Percentiles rank a stretch among this genome's conserved stretches.
phyloP scores from a whole-genome alignment of 768 basidiomycete genomes.

The Podaxis sp. region DNA sequence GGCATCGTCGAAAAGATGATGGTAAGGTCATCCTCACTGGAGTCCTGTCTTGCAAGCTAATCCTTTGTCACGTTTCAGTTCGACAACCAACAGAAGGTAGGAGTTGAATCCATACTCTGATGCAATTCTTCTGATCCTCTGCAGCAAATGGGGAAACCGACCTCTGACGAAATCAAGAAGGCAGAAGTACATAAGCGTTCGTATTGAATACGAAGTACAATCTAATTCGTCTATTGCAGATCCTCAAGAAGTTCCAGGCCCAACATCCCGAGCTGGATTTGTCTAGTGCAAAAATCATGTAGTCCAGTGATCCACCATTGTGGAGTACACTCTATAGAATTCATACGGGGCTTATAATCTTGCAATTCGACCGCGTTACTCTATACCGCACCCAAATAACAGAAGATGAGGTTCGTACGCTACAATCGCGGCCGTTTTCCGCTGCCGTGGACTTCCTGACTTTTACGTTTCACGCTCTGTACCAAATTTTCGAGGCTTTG shows the following conservation, averaged over 20 bases:
- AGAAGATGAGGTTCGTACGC: not conserved
- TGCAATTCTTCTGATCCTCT: slow-evolving; percentile 5
- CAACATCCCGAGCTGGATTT: slow-evolving; percentile 95
- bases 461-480: slow-evolving; percentile 87
- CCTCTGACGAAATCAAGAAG: slow-evolving; percentile 93
- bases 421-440: slow-evolving; percentile 44
- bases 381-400: too few relatives aligned
- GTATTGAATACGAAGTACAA: not conserved
- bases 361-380: too few relatives aligned
- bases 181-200: slow-evolving; percentile 58
- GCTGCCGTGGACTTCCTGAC: slow-evolving; percentile 29
- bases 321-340: too few relatives aligned
- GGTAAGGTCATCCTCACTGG: slow-evolving; percentile 51
- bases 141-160: slow-evolving; percentile 94
- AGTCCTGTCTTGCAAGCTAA: slow-evolving; percentile 6
- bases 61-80: slow-evolving; percentile 42
- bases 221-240: slow-evolving; percentile 36
- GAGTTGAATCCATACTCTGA: not conserved
- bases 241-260: slow-evolving; percentile 85
- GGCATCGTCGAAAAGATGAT: slow-evolving; percentile 99
- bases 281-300: slow-evolving; percentile 87
- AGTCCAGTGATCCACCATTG: slow-evolving; percentile 13
- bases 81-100: slow-evolving; percentile 76
- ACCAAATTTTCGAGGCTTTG: slow-evolving; percentile 66
- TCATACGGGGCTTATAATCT: too few relatives aligned